Conservation (phyloP, 495 filamentous ascomycete genomes). For the Trichoderma parareesei region DNA sequence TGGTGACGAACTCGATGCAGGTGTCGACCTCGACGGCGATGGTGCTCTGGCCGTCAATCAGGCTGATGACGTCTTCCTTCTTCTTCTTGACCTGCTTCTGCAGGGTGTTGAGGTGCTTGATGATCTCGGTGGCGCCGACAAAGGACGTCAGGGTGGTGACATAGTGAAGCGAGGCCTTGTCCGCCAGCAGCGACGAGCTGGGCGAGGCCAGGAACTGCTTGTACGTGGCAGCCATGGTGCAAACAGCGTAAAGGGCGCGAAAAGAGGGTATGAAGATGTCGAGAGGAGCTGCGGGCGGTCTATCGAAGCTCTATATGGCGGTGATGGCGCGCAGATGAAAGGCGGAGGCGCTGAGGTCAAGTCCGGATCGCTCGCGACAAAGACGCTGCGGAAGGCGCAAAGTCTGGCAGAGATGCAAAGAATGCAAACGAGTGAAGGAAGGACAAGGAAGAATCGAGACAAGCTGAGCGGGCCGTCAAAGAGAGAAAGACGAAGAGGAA, state of each 20-base stretch:
- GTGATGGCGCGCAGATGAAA: background rate
- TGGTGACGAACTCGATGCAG: conserved; percentile 67
- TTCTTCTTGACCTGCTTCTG: conserved; percentile 67
- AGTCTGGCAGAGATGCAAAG: background rate
- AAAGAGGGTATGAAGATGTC: too few relatives aligned
- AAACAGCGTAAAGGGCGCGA: conserved; percentile 14
- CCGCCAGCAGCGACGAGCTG: conserved; percentile 52
- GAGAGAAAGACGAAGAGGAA: background rate
- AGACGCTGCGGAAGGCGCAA: background rate
- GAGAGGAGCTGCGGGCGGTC: too few relatives aligned
- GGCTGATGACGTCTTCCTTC: conserved; percentile 61
- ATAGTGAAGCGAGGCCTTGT: conserved; percentile 76
- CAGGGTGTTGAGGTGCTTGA: conserved; percentile 66
- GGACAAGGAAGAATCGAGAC: too few relatives aligned
- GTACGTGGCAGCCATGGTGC: conserved; percentile 66
- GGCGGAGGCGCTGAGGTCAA: background rate
- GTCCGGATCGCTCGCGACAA: background rate
- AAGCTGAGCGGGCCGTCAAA: background rate
- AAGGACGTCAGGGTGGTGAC: conserved; percentile 79
- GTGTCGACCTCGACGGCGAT: conserved; percentile 75
- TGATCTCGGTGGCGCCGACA: conserved; percentile 58
- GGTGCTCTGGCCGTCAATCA: conserved; percentile 60
- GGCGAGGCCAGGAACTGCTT: conserved; percentile 69
- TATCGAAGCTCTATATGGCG: background rate
- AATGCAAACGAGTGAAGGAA: background rate